Evolutionary conservation across 495 filamentous ascomycete species (phyloP), one percentile per base, ranked within the genome.

Genomic region (Penicillium roqueforti): DNA sequence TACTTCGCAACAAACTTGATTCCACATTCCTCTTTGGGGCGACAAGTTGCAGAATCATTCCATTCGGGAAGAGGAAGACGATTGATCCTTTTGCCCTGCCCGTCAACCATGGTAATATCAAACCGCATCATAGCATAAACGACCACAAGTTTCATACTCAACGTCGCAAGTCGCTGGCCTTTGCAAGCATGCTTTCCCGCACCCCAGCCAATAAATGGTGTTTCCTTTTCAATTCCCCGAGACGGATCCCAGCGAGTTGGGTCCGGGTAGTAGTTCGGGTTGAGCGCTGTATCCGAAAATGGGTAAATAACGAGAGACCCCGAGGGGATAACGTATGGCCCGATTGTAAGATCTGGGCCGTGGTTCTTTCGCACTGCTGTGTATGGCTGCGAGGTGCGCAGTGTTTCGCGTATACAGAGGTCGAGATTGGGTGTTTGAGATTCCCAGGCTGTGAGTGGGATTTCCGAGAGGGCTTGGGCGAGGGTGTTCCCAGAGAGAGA

Each of bases 381-480:
- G 25, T 51, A 50, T 13, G 54, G 54, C 26, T 56, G 47, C 5
- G 54, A 34, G 6, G 41, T 51, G 5, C 54, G 47, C 6, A 56
- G 22, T 9, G 54, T 56, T 37, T 56, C 54, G 1, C 54, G 47
- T 10, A 56, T 56, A 3, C 54, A 56, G 23, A 44, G 40, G 16
- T 56, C 54, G 4, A 56, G 47, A 4, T 16, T 34, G 3, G 54
- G 54, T 6, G 34, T 38, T 25, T 56, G 22, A 4, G 47, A 37
- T 45, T 56, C 54, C 54, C 54, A 56, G 7, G 47, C 47, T 29
- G 11, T 25, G 23, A 56, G 47, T 9, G 47, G 32, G 13, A 56
- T 45, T 7, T 40, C 23, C 1, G 54, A 56, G 16, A 56, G 40
- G 18, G 53, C 29, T n/a, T 50, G 16, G 9, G 20, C 50, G 13